These are phyloP conservation scores for Malassezia furfur DNA, from an alignment of 1,284 basidiomycete species.

Conservation along the genomic window DNA sequence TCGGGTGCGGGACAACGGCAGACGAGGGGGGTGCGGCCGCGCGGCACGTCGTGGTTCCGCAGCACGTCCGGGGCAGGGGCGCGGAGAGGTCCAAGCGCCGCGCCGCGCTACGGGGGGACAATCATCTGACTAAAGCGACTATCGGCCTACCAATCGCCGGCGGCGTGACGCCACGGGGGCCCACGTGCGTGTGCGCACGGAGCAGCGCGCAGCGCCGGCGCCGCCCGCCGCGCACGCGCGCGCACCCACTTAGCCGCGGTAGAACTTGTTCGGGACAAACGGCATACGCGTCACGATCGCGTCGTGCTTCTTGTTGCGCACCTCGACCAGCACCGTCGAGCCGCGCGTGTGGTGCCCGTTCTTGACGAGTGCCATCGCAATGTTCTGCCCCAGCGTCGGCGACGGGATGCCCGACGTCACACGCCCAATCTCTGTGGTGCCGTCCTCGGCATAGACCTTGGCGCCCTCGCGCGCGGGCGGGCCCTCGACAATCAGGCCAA, in stretches of 20 bases:
- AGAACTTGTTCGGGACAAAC: conserved; percentile 55
- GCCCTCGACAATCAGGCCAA: conserved; percentile 69
- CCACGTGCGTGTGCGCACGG: conserved; percentile 8
- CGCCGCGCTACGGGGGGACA: neutral
- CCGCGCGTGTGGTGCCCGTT: conserved; percentile 80
- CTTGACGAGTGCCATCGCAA: conserved; percentile 85
- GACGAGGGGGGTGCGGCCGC: neutral
- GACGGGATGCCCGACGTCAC: conserved; percentile 94
- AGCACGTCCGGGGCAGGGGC: no score
- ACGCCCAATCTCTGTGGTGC: conserved; percentile 51
- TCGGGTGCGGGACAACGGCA: no score
- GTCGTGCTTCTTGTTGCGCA: conserved; percentile 63
- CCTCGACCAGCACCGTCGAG: conserved; percentile 67
- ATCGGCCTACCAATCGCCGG: conserved; percentile 1
- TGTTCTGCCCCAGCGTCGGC: conserved; percentile 77
- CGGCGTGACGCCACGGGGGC: conserved; percentile 3
- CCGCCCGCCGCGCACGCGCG: neutral
- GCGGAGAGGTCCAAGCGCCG: neutral
- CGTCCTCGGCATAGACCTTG: conserved; percentile 61
- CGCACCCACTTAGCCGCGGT: conserved; percentile 24
- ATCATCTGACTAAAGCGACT: neutral
- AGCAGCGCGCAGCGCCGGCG: neutral
- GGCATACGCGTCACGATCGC: conserved; percentile 70
- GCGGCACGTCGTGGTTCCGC: no score
- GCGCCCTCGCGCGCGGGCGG: conserved; percentile 82